Percentiles rank a stretch among this genome's conserved stretches.
Conservation (phyloP, 139 green algal genomes). For the Parachlorella kessleri region DNA sequence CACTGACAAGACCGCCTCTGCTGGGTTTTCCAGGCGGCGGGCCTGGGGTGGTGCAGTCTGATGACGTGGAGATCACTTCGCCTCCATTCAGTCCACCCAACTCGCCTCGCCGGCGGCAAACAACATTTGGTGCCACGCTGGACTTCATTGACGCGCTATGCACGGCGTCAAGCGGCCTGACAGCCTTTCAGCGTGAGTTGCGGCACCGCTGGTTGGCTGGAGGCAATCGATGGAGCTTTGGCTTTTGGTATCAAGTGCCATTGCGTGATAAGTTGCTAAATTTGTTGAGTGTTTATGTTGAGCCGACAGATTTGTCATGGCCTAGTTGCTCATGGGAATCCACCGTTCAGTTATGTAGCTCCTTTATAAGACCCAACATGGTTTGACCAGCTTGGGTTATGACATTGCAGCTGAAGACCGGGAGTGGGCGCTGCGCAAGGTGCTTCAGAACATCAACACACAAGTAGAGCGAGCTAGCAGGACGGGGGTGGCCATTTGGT, state of each 20-base stretch:
- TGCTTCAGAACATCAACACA: constrained; percentile 66
- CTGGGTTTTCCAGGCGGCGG: not conserved
- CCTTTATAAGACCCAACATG: no score
- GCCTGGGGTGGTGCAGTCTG: not conserved
- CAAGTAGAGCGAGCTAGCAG: constrained; percentile 70
- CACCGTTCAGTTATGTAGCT: no score
- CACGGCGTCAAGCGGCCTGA: constrained; percentile 79
- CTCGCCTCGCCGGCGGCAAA: constrained; percentile 71
- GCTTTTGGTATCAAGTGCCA: no score
- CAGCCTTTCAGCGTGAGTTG: constrained; percentile 62
- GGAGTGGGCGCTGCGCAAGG: constrained; percentile 53
- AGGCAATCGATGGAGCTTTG: no score
- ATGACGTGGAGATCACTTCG: not conserved
- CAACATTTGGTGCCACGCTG: constrained; percentile 91
- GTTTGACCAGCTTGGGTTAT: no score
- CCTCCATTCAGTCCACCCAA: constrained; percentile 44
- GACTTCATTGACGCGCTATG: constrained; percentile 97
- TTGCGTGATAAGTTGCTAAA: no score
- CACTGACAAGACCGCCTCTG: no score
- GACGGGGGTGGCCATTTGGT: constrained; percentile 80
- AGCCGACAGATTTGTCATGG: no score
- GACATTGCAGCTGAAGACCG: constrained; percentile 50
- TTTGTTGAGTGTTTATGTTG: no score
- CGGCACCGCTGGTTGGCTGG: no score
- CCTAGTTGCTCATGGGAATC: no score